A percentile compares a stretch with the other conserved stretches of the same genome.
phyloP scores from a whole-genome alignment of 768 basidiomycete genomes.

The Mycena vulgaris region DNA sequence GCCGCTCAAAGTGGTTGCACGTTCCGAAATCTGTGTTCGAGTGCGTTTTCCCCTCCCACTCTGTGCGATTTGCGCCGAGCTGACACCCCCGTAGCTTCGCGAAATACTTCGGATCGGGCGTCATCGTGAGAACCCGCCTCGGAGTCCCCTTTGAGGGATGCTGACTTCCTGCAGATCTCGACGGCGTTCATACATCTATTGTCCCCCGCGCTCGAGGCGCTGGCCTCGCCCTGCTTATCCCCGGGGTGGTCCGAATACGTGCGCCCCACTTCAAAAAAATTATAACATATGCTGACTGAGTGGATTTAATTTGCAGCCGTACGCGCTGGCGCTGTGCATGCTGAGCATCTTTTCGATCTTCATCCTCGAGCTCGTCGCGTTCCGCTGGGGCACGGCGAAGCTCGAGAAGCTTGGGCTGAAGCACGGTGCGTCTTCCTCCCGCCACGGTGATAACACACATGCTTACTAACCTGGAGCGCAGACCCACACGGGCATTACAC shows the following conservation, averaged over 20 bases:
- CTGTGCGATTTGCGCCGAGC: neutral
- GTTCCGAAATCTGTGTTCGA: constrained; percentile 67
- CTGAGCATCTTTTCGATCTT: constrained; percentile 89
- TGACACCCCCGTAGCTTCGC: constrained; percentile 69
- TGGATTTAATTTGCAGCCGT: too few species aligned
- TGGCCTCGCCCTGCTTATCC: constrained; percentile 81
- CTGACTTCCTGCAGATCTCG: constrained; percentile 70
- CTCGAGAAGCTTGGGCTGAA: constrained; percentile 75
- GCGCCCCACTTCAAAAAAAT: constrained; percentile 47
- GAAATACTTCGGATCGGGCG: constrained; percentile 94
- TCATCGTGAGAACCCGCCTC: too few species aligned
- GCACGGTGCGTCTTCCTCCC: constrained; percentile 64
- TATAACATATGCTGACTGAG: constrained; percentile 19
- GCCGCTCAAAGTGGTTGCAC: constrained; percentile 53
- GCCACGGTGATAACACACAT: too few species aligned
- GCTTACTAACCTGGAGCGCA: constrained; percentile 43
- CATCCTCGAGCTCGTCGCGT: constrained; percentile 89
- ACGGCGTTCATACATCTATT: constrained; percentile 93
- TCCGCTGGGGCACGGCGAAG: constrained; percentile 87
- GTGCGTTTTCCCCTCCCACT: constrained; percentile 47
- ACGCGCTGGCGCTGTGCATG: constrained; percentile 86
- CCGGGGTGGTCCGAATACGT: constrained; percentile 85
- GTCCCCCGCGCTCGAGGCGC: constrained; percentile 78
- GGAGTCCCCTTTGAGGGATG: too few species aligned
- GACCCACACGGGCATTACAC: constrained; percentile 79